phyloP scores from a whole-genome alignment of 1,139 yeast species.

The Kluyveromyces sp. region DNA sequence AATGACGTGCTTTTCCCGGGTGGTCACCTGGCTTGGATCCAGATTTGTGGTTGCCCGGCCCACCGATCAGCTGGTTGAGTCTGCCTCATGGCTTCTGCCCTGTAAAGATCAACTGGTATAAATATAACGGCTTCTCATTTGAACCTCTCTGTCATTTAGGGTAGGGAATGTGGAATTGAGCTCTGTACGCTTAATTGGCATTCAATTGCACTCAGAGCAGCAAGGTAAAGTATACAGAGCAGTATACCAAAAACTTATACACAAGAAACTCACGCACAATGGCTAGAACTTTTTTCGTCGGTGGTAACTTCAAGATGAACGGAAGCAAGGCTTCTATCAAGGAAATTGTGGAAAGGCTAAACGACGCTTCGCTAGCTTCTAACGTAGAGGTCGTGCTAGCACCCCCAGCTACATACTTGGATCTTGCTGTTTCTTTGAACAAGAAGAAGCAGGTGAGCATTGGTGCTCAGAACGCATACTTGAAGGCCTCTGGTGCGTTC shows the following conservation, averaged over 20 bases:
- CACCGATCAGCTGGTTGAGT: not conserved
- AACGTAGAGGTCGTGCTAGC: conserved; percentile 83
- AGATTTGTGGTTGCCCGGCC: not conserved
- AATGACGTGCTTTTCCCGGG: no score
- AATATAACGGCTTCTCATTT: no score
- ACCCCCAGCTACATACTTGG: conserved; percentile 92
- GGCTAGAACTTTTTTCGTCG: conserved; percentile 95
- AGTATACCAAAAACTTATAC: not conserved
- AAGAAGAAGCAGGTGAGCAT: conserved; percentile 66
- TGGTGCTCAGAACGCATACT: conserved; percentile 87
- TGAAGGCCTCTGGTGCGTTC: conserved; percentile 90
- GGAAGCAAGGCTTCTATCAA: conserved; percentile 85
- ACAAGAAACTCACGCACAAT: conserved; percentile 17
- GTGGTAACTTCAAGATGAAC: conserved; percentile 99
- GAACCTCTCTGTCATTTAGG: not conserved
- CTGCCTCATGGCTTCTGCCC: no score
- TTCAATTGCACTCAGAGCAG: not conserved
- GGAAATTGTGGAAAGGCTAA: conserved; percentile 75
- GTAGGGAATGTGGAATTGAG: not conserved
- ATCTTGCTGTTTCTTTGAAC: conserved; percentile 62
- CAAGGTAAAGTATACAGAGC: no score
- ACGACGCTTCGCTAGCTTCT: conserved; percentile 65
- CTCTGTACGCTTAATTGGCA: no score
- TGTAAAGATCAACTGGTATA: no score
- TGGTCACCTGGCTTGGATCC: not conserved